These are phyloP conservation scores for Mycothermus thermophilus DNA, from an alignment of 495 filamentous ascomycete species.

Conservation along the genomic window DNA sequence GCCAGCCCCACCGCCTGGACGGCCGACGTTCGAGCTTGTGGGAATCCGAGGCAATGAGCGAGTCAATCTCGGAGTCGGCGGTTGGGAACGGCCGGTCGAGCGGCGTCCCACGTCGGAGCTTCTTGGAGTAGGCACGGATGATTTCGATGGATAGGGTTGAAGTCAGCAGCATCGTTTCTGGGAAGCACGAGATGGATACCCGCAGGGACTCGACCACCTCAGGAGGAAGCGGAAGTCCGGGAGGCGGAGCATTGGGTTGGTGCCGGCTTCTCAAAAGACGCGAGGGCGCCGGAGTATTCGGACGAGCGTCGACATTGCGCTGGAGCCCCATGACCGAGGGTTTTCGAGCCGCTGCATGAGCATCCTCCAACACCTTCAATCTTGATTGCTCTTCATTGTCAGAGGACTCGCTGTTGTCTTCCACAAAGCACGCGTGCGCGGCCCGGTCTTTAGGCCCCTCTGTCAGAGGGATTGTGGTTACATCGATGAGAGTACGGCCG, in stretches of 20 bases:
- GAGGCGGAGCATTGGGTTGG: neutral
- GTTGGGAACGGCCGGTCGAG: neutral
- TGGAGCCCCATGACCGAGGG: constrained; percentile 5
- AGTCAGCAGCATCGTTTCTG: constrained; percentile 33
- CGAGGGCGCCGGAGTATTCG: neutral
- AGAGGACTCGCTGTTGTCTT: neutral
- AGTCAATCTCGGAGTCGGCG: constrained; percentile 9
- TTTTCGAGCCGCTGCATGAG: neutral
- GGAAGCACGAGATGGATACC: constrained; percentile 28
- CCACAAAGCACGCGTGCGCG: no score
- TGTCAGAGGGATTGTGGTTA: no score
- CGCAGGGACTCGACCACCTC: constrained; percentile 29
- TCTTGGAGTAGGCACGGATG: constrained; percentile 31
- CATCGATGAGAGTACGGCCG: constrained; percentile 13
- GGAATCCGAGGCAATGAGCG: constrained; percentile 9
- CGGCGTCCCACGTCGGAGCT: no score
- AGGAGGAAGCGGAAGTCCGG: constrained; percentile 25
- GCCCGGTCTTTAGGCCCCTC: no score
- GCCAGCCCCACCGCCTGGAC: constrained; percentile 9
- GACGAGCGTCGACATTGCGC: neutral
- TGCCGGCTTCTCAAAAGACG: neutral
- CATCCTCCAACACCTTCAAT: neutral
- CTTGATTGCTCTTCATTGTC: neutral
- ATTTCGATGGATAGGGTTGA: constrained; percentile 33
- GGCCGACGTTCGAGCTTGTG: constrained; percentile 1